Conservation (phyloP, 164 flowering plant genomes). For the Annona squamosa region DNA sequence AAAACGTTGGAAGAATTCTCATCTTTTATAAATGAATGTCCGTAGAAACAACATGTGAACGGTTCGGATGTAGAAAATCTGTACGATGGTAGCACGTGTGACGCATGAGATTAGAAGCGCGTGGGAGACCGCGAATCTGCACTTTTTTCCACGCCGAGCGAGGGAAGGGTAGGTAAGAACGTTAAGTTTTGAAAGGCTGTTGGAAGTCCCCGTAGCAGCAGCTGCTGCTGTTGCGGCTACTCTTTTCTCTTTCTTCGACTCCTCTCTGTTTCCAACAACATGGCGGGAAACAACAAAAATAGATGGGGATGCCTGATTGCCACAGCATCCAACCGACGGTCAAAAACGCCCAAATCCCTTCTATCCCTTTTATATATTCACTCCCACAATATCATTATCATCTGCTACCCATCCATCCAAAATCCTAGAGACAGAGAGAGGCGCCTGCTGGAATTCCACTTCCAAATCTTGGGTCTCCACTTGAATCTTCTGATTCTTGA, state of each 20-base stretch:
- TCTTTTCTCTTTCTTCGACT: background rate
- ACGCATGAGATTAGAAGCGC: background rate
- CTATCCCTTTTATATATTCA: constrained; percentile 11
- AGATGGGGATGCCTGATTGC: constrained; percentile 1
- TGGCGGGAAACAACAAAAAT: constrained; percentile 1
- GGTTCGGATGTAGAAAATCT: background rate
- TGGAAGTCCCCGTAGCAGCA: constrained; percentile 4
- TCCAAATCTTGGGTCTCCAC: background rate
- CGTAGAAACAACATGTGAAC: background rate
- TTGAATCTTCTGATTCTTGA: background rate
- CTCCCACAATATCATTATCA: background rate
- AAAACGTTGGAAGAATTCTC: no score
- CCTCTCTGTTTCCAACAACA: background rate
- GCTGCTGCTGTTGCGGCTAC: background rate
- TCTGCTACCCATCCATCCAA: background rate
- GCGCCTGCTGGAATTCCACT: background rate
- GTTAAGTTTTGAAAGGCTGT: constrained; percentile 31
- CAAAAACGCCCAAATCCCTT: constrained; percentile 22
- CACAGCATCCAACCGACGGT: constrained; percentile 25
- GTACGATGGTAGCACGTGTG: background rate
- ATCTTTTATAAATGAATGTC: no score
- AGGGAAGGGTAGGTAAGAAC: constrained; percentile 24
- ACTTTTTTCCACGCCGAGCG: background rate
- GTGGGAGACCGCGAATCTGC: background rate
- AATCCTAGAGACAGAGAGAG: background rate